Evolutionary conservation across 805 yeast species (phyloP).

Genomic region (Starmera caribaea): DNA sequence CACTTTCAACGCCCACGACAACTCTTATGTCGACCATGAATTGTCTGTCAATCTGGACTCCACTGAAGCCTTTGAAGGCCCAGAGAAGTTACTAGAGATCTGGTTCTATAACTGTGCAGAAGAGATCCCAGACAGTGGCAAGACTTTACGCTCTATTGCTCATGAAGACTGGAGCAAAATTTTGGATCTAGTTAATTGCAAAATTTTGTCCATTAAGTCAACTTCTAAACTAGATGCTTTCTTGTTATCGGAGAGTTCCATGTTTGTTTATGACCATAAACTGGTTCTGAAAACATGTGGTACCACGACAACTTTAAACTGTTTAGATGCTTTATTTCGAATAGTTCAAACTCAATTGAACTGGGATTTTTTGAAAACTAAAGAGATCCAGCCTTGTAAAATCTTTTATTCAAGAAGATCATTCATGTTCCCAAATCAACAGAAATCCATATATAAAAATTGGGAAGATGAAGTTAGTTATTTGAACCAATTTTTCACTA

Average conservation of each 20-base stretch:
- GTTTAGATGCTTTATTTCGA: conserved; percentile 57
- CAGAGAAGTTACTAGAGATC: conserved; percentile 84
- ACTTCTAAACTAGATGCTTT: conserved; percentile 68
- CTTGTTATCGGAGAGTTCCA: conserved; percentile 77
- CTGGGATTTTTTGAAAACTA: conserved; percentile 27
- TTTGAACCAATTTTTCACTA: conserved; percentile 54
- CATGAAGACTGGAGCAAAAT: conserved; percentile 59
- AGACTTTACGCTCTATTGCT: conserved; percentile 57
- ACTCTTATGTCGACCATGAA: conserved; percentile 64
- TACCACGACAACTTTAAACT: conserved; percentile 81
- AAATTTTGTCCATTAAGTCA: conserved; percentile 71
- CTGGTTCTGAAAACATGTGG: conserved; percentile 91
- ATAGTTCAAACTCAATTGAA: conserved; percentile 31
- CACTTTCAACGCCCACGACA: conserved; percentile 25
- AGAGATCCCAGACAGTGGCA: conserved; percentile 21
- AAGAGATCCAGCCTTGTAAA: conserved; percentile 37
- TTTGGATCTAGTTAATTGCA: conserved; percentile 79
- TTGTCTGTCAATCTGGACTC: conserved; percentile 76
- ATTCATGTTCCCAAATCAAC: conserved; percentile 87
- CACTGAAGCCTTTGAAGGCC: conserved; percentile 92
- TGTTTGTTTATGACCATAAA: conserved; percentile 83
- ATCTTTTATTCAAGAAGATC: conserved; percentile 86
- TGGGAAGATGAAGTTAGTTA: conserved; percentile 77
- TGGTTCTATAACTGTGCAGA: conserved; percentile 62
- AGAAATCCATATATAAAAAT: conserved; percentile 66